phyloP scores from a whole-genome alignment of 2,329 filamentous ascomycete genomes.

The Talaromyces verruculosus region DNA sequence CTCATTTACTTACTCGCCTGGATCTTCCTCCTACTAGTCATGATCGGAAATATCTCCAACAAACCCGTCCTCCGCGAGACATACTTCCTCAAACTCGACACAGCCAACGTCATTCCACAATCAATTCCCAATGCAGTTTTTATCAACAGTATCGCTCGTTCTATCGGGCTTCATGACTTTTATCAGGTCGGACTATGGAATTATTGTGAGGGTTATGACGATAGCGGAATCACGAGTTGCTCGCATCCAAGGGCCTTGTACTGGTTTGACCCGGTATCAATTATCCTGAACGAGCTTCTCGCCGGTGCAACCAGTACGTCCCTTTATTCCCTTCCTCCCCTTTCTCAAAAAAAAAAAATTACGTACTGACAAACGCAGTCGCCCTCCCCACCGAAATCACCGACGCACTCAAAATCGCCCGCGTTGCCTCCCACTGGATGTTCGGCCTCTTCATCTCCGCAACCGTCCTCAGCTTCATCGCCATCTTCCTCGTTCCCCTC shows the following conservation, averaged over 20 bases:
- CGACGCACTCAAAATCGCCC: conserved; percentile 71
- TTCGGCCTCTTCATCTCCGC: conserved; percentile 81
- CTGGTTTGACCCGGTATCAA: conserved; percentile 88
- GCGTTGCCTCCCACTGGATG: conserved; percentile 77
- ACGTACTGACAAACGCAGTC: conserved; percentile 47
- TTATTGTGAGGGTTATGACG: conserved; percentile 82
- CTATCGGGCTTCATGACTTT: conserved; percentile 86
- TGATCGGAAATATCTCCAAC: conserved; percentile 71
- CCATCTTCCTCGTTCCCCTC: conserved; percentile 64
- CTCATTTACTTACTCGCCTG: conserved; percentile 71
- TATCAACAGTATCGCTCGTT: conserved; percentile 83
- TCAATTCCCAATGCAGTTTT: conserved; percentile 69
- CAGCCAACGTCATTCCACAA: conserved; percentile 76
- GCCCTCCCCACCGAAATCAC: conserved; percentile 73
- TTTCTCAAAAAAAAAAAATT: background rate
- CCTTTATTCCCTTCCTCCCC: background rate
- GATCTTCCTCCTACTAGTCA: conserved; percentile 76
- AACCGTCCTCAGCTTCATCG: conserved; percentile 67
- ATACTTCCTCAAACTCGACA: conserved; percentile 82
- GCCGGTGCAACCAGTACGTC: conserved; percentile 70
- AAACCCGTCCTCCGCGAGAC: conserved; percentile 64
- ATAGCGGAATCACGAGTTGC: conserved; percentile 69
- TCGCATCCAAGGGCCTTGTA: conserved; percentile 69
- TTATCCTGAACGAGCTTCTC: conserved; percentile 76
- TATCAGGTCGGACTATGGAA: conserved; percentile 92